These are phyloP conservation scores for Beta vulgaris DNA, from an alignment of 148 eudicot species.

Conservation along the genomic window DNA sequence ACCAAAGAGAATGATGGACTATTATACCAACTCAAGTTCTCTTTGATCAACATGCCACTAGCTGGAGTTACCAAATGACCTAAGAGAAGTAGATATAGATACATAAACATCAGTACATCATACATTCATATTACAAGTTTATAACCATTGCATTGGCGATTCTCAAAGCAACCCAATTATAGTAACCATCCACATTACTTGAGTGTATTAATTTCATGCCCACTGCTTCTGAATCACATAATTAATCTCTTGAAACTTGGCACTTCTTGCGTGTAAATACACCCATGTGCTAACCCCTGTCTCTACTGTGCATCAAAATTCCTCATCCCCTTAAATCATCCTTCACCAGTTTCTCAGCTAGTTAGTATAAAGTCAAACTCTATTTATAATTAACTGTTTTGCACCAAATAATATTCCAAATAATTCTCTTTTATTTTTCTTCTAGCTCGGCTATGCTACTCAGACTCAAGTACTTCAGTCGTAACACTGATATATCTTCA, in stretches of 20 bases:
- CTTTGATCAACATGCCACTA: no score
- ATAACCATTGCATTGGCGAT: neutral
- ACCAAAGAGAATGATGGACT: no score
- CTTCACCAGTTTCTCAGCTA: neutral
- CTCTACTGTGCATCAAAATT: neutral
- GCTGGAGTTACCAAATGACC: no score
- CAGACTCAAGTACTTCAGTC: no score
- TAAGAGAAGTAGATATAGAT: no score
- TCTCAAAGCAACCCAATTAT: conserved; percentile 5
- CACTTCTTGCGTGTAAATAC: neutral
- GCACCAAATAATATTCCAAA: no score
- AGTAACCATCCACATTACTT: conserved; percentile 15
- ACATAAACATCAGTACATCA: no score
- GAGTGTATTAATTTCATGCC: neutral
- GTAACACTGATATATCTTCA: no score
- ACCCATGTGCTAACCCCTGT: conserved; percentile 21
- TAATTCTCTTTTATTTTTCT: no score
- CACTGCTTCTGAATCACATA: conserved; percentile 1
- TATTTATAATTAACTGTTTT: neutral
- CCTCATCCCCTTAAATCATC: neutral
- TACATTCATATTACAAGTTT: no score
- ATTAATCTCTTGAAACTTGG: neutral
- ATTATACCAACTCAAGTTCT: no score
- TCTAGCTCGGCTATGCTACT: no score
- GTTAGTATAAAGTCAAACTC: neutral